Conservation (phyloP, 306 rosid species). For the Crataegus laevigata region DNA sequence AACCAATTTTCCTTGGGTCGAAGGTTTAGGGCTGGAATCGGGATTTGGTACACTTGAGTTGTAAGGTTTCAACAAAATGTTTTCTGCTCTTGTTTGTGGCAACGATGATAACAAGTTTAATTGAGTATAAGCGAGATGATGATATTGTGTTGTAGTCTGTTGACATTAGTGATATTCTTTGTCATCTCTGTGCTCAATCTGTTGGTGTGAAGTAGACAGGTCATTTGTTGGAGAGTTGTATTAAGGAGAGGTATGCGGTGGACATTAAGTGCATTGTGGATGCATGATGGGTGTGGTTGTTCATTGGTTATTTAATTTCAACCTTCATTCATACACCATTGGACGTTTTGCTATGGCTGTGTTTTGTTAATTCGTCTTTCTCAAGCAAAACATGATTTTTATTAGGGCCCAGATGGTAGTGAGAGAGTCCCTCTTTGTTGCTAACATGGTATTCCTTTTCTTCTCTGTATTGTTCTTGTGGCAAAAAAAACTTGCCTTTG, state of each 20-base stretch:
- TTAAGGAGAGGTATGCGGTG: background rate
- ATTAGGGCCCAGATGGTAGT: background rate
- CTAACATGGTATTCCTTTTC: background rate
- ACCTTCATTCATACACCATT: conserved; percentile 2
- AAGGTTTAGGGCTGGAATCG: background rate
- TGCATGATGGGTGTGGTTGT: background rate
- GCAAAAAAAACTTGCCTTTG: background rate
- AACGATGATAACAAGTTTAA: background rate
- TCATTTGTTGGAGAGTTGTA: background rate
- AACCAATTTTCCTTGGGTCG: background rate
- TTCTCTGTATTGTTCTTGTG: background rate
- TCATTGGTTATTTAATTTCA: background rate
- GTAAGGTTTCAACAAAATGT: background rate
- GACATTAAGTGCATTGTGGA: background rate
- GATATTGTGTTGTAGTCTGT: background rate
- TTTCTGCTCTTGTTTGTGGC: background rate
- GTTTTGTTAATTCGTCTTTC: background rate
- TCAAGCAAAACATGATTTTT: background rate
- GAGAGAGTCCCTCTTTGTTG: background rate
- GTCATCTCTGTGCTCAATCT: background rate
- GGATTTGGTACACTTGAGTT: background rate
- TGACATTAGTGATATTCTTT: background rate
- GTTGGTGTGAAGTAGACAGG: background rate
- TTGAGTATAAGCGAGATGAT: background rate
- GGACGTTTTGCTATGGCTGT: background rate